Conservation (phyloP, 176 grass and related monocot species). For the Avena atlantica region DNA sequence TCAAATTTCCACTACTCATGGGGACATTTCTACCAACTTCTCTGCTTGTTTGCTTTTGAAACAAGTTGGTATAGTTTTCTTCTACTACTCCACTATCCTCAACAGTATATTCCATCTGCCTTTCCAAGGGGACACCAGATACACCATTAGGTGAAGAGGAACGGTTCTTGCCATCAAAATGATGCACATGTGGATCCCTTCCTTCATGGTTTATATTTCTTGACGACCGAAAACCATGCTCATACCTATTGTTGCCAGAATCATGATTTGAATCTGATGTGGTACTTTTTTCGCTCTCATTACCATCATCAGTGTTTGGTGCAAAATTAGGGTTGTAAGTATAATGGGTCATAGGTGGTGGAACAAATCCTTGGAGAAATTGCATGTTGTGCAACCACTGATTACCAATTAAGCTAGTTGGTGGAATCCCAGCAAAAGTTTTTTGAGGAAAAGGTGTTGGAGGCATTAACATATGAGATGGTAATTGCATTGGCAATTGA, state of each 20-base stretch:
- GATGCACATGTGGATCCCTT: constrained; percentile 56
- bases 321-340: constrained; percentile 48
- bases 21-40: constrained; percentile 43
- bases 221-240: constrained; percentile 52
- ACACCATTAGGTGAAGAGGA: constrained; percentile 51
- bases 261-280: constrained; percentile 49
- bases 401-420: constrained; percentile 58
- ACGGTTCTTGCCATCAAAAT: constrained; percentile 54
- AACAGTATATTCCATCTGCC: constrained; percentile 50
- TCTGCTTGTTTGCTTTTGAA: constrained; percentile 67
- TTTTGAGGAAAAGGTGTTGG: constrained; percentile 59
- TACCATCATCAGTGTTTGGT: constrained; percentile 52
- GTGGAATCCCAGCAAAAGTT: constrained; percentile 62
- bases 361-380: constrained; percentile 59
- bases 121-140: constrained; percentile 43
- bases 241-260: constrained; percentile 47
- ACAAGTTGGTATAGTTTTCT: constrained; percentile 55
- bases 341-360: constrained; percentile 65
- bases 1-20: constrained; percentile 45
- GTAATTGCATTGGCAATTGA: constrained; percentile 68
- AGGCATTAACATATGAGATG: constrained; percentile 59
- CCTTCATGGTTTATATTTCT: constrained; percentile 52
- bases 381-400: constrained; percentile 72
- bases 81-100: constrained; percentile 44
- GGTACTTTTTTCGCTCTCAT: constrained; percentile 51